A percentile compares a stretch with the other conserved stretches of the same genome.
Conservation (phyloP, 2,329 filamentous ascomycete species). For the Cordyceps cateniannulata region DNA sequence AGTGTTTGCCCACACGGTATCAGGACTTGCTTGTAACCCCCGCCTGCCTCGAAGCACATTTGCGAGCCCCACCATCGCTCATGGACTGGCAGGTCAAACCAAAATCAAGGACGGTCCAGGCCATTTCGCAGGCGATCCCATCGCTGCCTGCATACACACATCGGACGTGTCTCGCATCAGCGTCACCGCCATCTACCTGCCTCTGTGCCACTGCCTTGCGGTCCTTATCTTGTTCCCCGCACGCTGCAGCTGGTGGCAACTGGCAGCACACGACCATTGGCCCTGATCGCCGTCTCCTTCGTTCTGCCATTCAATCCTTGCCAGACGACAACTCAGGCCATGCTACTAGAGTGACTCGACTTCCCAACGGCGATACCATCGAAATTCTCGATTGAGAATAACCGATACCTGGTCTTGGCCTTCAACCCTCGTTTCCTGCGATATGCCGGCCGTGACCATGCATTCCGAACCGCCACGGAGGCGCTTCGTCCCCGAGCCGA, state of each 20-base stretch:
- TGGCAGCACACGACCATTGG: slow-evolving; percentile 7
- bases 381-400: background rate
- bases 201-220: slow-evolving; percentile 1
- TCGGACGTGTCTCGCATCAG: slow-evolving; percentile 9
- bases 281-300: background rate
- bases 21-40: background rate
- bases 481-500: slow-evolving; percentile 62
- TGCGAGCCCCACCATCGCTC: slow-evolving; percentile 9
- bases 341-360: background rate
- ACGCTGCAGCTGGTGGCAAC: slow-evolving; percentile 1
- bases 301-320: background rate
- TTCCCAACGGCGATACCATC: background rate
- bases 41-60: slow-evolving; percentile 1
- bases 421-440: background rate
- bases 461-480: slow-evolving; percentile 38
- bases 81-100: background rate
- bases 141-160: slow-evolving; percentile 8
- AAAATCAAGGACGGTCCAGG: slow-evolving; percentile 1
- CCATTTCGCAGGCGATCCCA: background rate
- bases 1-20: background rate
- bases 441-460: background rate
- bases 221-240: background rate
- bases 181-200: slow-evolving; percentile 7
- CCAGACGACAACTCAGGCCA: background rate
- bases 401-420: background rate